Base-by-base conservation (phyloP, 2,329 filamentous ascomycete species). In the Colletotrichum costaricense region DNA sequence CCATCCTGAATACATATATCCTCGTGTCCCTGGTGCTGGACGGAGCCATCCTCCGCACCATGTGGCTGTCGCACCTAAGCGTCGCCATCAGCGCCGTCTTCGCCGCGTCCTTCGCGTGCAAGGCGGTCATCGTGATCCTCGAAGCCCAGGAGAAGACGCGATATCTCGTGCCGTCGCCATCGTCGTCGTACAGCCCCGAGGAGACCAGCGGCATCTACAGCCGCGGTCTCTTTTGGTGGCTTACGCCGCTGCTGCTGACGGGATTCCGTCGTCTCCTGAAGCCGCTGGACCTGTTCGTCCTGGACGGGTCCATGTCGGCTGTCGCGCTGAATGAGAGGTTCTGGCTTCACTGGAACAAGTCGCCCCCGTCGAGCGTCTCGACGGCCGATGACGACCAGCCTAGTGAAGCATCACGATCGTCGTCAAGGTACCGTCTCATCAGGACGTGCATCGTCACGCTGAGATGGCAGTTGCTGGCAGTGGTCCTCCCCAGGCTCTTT, bases 91-190 rank as follows among this genome's bases (percentile, higher is more conserved):
- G 78, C 1, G 78, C 78, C 54, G 77, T 84, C 14, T 84, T 83
- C 38, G 82, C 82, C 0, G 76, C 78, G n/a, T 78, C 80, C 4
- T 78, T 83, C 46, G 79, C 74, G 5, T 67, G 84, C 35, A 86
- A 86, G 74, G 72, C 80, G n/a, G 76, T 72, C 0, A 68, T 83
- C 19, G 73, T 84, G 22, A 75, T 83, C 30, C 80, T 84, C 3
- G 84, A 87, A 77, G 82, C 82, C 2, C 76, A 77, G 67, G 82
- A 80, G 67, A 87, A 86, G 77, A 77, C 79, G 9, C 56, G 72
- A 2, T 79, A 80, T 46, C 76, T 84, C 14, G 69, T 82, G n/a
- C 9, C 42, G 42, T 49, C 42, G 38, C 14, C 42, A 19, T 49
- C 42, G 8, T 69, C 75, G n/a, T 28, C 75, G 60, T 71, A 75